Base-by-base conservation (phyloP, 306 rosid species). In the Gastrolobium villosum region DNA sequence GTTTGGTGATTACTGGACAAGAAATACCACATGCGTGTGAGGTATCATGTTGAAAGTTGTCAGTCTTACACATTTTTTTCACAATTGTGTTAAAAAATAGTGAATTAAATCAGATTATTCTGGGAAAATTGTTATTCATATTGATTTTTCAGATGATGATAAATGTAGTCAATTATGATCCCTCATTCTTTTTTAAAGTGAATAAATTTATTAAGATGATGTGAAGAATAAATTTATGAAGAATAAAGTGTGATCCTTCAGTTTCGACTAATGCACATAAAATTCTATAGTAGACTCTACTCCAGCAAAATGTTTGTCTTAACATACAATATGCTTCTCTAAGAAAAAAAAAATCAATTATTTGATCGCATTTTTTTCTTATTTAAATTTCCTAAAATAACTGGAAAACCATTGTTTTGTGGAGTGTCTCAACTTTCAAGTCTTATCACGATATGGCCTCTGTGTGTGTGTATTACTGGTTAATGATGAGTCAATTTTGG, bases 1-100 rank as follows among this genome's bases (percentile, higher is more conserved):
- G 99, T 63, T 90, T 94, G 89, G 99, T 94, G 78, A 94, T 94
- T 85, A 94, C 99, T 69, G 99, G 99, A 65, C 97, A 94, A 86
- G 99, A 94, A 85, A 90, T 94, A 74, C 99, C 99, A 13, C 99
- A 94, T 86, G 95, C 97, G 37, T 94, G 99, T 70, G 99, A 94
- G 97, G 99, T 94, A 92, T 76, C 68, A 68, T 60, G 50, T 45
- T 78, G 46, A 65, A 67, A 50, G 11, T 74, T 78, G 35, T 57
- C 44, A 36, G 65, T 54, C 53, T n/a, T 36, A 37, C 73, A 10
- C 36, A 14, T 54, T 71, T 55, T 56, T 74, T 40, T 73, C 41
- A 34, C 71, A 20, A 20, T 7, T 64, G 57, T 59, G 65, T 68
- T 61, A 49, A 52, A 67, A 81, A 41, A 81, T 65, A 36, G 46